Evolutionary conservation across 352 stramenopile genomes (phyloP).

Genomic region (Phytophthora macrochlamydospora): DNA sequence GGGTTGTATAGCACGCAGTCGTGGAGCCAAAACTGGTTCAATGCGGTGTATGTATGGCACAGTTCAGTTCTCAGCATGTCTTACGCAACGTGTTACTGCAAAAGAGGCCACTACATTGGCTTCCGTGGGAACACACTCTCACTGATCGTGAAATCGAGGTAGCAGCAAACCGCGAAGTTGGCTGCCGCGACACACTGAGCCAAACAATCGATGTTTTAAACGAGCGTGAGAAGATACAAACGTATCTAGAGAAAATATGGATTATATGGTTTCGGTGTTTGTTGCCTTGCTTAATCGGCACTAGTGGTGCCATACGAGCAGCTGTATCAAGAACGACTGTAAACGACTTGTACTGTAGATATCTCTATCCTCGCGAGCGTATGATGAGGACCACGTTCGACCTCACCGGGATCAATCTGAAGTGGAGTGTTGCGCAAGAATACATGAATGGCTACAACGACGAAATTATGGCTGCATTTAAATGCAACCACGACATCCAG

Average conservation of each 20-base stretch:
- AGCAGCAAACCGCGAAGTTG: not conserved
- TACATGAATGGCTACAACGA: not conserved
- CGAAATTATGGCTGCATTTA: not conserved
- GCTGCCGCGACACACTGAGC: not conserved
- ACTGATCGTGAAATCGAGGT: not conserved
- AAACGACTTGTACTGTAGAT: conserved; percentile 1
- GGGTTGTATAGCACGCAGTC: not conserved
- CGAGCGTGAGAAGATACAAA: not conserved
- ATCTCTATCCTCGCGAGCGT: conserved; percentile 1
- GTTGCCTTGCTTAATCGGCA: conserved; percentile 2
- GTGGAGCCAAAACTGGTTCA: not conserved
- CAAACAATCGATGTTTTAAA: not conserved
- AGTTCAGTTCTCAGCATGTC: not conserved
- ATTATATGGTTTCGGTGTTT: conserved; percentile 10
- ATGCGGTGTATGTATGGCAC: not conserved
- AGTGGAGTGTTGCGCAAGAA: not conserved
- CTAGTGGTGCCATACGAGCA: conserved; percentile 13
- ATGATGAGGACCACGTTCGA: not conserved
- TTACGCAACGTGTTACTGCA: not conserved
- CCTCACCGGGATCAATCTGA: not conserved
- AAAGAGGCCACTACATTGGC: not conserved
- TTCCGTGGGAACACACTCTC: not conserved
- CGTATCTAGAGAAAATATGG: not conserved
- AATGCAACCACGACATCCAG: not conserved
- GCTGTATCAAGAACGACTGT: conserved; percentile 3